Evolutionary conservation across 192 early-diverging fungal species (phyloP).

Genomic region (Allomyces arbusculus): DNA sequence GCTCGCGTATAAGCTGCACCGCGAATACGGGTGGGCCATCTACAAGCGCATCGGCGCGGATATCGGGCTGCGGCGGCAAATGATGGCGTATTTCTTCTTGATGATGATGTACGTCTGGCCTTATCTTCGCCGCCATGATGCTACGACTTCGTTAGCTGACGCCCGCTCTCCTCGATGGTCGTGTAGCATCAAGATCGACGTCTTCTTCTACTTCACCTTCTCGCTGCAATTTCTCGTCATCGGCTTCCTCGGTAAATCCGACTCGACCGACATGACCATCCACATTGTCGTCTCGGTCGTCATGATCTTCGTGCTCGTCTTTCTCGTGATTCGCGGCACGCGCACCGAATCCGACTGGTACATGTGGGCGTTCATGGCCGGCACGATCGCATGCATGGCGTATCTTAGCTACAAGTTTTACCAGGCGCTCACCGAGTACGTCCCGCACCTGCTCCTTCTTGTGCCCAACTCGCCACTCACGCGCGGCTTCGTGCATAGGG

Average conservation of each 20-base stretch:
- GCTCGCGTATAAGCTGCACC: background rate
- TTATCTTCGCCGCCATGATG: no score
- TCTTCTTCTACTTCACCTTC: background rate
- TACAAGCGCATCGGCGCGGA: background rate
- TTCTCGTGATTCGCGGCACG: background rate
- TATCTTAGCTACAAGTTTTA: background rate
- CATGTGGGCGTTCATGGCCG: background rate
- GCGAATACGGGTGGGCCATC: background rate
- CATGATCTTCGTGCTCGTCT: background rate
- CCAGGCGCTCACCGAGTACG: background rate
- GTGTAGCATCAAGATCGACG: background rate
- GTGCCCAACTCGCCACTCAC: no score
- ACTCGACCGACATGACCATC: background rate
- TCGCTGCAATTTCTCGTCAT: background rate
- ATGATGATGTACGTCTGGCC: background rate
- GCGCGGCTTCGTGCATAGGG: background rate
- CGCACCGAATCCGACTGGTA: background rate
- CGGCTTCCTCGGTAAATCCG: background rate
- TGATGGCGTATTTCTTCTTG: background rate
- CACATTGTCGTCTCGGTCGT: background rate
- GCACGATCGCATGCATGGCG: background rate
- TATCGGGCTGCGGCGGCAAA: background rate
- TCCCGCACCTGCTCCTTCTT: no score
- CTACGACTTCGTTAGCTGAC: background rate
- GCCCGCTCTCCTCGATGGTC: background rate